phyloP scores from a whole-genome alignment of 2,329 filamentous ascomycete species.

The Fusarium metavorans region DNA sequence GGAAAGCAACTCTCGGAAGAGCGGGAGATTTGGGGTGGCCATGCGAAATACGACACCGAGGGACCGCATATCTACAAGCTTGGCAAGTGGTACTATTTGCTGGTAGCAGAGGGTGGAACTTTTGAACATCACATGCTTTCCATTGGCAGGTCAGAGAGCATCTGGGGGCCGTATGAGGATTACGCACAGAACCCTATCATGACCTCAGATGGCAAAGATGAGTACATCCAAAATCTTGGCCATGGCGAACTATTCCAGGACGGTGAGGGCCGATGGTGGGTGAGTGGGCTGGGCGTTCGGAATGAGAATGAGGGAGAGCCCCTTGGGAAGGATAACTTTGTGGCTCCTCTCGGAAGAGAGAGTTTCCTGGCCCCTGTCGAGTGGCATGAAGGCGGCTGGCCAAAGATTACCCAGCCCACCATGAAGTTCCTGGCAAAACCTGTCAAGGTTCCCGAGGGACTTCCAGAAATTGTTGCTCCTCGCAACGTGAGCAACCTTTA shows the following conservation, averaged over 20 bases:
- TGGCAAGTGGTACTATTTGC: conserved; percentile 56
- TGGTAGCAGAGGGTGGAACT: conserved; percentile 59
- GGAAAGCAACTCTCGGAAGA: conserved; percentile 36
- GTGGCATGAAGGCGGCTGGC: conserved; percentile 23
- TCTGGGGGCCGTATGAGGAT: conserved; percentile 48
- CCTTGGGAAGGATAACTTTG: conserved; percentile 8
- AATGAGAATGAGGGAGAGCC: conserved; percentile 13
- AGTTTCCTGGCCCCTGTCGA: conserved; percentile 17
- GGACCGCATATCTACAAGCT: conserved; percentile 57
- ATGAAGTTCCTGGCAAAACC: conserved; percentile 11
- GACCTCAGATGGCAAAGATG: conserved; percentile 38
- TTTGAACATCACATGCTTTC: conserved; percentile 44
- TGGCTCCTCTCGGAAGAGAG: conserved; percentile 21
- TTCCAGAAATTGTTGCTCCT: background rate
- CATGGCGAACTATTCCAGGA: conserved; percentile 45
- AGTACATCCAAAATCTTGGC: conserved; percentile 39
- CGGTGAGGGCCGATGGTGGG: conserved; percentile 35
- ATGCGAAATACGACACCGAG: conserved; percentile 40
- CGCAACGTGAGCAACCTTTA: conserved; percentile 6
- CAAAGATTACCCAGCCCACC: conserved; percentile 8
- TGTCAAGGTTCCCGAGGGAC: background rate
- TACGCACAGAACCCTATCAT: conserved; percentile 50
- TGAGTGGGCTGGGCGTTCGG: conserved; percentile 18
- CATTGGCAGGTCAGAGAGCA: conserved; percentile 33
- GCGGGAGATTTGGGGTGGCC: conserved; percentile 29